phyloP scores from a whole-genome alignment of 2,329 filamentous ascomycete species.

The Ascochyta rabiei region DNA sequence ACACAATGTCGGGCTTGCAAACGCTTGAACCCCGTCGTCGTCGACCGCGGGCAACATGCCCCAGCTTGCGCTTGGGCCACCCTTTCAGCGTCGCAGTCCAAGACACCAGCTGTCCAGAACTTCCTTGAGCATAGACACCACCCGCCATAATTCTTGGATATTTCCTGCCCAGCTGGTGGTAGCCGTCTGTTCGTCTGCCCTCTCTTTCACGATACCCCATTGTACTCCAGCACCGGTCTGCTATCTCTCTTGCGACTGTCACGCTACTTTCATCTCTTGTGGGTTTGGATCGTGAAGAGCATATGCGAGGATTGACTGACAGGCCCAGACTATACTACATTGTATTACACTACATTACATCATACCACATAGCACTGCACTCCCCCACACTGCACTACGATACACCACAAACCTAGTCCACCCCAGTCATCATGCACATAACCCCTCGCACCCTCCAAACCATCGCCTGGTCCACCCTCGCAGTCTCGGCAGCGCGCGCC shows the following conservation, averaged over 20 bases:
- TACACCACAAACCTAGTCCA: too few species aligned
- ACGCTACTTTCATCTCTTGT: conserved; percentile 19
- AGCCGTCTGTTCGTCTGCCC: conserved; percentile 22
- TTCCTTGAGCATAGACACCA: conserved; percentile 18
- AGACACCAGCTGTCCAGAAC: conserved; percentile 45
- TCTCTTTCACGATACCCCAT: conserved; percentile 37
- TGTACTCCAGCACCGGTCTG: conserved; percentile 15
- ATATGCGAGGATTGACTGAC: neutral
- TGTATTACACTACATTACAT: too few species aligned
- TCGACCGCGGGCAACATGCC: conserved; percentile 8
- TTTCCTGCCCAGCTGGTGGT: conserved; percentile 31
- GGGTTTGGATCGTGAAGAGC: neutral
- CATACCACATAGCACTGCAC: too few species aligned
- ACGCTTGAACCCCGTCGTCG: conserved; percentile 1
- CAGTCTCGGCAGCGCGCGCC: conserved; percentile 61
- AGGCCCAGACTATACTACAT: neutral
- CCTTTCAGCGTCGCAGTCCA: conserved; percentile 35
- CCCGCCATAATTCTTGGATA: conserved; percentile 17
- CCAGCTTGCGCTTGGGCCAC: conserved; percentile 37
- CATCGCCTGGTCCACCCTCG: conserved; percentile 50
- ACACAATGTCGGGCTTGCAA: neutral
- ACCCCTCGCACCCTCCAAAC: conserved; percentile 48
- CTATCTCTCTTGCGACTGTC: conserved; percentile 18
- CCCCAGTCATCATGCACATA: conserved; percentile 42
- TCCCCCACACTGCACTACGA: too few species aligned